These are phyloP conservation scores for Bruguiera sexangula DNA, from an alignment of 345 rosid genomes.

Conservation along the genomic window DNA sequence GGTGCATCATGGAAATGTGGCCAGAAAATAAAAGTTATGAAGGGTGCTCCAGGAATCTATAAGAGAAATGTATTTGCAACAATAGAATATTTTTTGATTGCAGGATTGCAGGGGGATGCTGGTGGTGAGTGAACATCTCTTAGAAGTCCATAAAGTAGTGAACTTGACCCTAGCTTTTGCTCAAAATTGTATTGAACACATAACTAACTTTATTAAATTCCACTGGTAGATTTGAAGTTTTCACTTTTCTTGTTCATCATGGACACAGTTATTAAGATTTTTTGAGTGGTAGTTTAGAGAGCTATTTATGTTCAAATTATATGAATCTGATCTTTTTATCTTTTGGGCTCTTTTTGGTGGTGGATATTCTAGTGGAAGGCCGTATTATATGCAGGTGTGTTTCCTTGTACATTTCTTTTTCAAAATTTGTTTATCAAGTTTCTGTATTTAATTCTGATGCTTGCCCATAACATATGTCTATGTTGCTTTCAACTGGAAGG, in stretches of 20 bases:
- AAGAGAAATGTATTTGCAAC: conserved; percentile 53
- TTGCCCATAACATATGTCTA: background rate
- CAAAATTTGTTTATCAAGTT: background rate
- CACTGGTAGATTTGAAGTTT: too few species aligned
- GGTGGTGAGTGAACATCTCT: conserved; percentile 47
- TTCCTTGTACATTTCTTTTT: background rate
- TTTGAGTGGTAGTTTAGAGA: too few species aligned
- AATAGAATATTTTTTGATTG: conserved; percentile 60
- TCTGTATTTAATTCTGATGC: background rate
- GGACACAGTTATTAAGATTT: too few species aligned
- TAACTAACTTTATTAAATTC: background rate
- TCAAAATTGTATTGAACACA: background rate
- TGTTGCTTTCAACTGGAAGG: conserved; percentile 35
- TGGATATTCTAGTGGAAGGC: conserved; percentile 51
- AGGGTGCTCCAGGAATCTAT: conserved; percentile 58
- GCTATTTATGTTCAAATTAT: background rate
- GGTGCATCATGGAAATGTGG: conserved; percentile 50
- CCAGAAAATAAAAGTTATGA: conserved; percentile 60
- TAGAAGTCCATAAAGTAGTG: background rate
- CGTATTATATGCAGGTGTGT: conserved; percentile 68
- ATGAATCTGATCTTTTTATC: conserved; percentile 7
- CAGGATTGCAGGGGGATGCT: conserved; percentile 65
- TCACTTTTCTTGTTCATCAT: too few species aligned
- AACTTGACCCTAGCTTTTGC: background rate
- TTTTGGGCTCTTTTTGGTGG: background rate